Percentiles rank a stretch among this genome's conserved stretches.
These are phyloP conservation scores for Xerocomus spinulosus DNA, from an alignment of 768 basidiomycete genomes.

Conservation along the genomic window DNA sequence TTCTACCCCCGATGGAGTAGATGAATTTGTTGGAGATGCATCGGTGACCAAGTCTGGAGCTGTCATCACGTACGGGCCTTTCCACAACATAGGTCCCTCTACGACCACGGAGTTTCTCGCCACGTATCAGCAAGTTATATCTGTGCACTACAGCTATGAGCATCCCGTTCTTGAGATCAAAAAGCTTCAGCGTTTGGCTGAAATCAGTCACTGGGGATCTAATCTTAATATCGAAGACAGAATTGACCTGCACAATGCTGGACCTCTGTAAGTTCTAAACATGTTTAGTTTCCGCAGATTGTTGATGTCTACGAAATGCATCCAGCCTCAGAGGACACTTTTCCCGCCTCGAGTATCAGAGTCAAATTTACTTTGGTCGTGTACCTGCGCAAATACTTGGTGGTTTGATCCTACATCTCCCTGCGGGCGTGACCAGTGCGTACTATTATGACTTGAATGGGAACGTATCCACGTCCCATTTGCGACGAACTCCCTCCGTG, in stretches of 20 bases:
- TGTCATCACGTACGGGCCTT: slow-evolving; percentile 87
- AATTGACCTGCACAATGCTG: slow-evolving; percentile 80
- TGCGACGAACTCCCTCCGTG: slow-evolving; percentile 64
- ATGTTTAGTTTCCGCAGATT: neutral
- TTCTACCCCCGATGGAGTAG: slow-evolving; percentile 59
- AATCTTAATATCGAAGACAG: slow-evolving; percentile 93
- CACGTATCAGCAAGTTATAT: slow-evolving; percentile 58
- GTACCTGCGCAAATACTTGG: slow-evolving; percentile 64
- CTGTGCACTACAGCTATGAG: slow-evolving; percentile 79
- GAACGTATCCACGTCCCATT: slow-evolving; percentile 91
- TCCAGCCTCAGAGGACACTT: slow-evolving; percentile 91
- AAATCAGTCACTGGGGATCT: slow-evolving; percentile 96
- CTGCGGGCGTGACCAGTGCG: slow-evolving; percentile 71
- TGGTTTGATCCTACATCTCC: slow-evolving; percentile 75
- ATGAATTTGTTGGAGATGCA: slow-evolving; percentile 55
- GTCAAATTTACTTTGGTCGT: slow-evolving; percentile 65
- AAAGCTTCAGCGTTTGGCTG: slow-evolving; percentile 69
- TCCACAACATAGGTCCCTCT: slow-evolving; percentile 66
- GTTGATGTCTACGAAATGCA: neutral
- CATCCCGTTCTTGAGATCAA: slow-evolving; percentile 74
- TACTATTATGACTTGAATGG: slow-evolving; percentile 94
- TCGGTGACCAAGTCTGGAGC: slow-evolving; percentile 69
- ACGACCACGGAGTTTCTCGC: slow-evolving; percentile 51
- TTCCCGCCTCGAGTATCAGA: slow-evolving; percentile 84
- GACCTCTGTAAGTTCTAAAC: slow-evolving; percentile 65